phyloP scores from a whole-genome alignment of 371 early-diverging fungal species.

The Apophysomyces ossiformis region DNA sequence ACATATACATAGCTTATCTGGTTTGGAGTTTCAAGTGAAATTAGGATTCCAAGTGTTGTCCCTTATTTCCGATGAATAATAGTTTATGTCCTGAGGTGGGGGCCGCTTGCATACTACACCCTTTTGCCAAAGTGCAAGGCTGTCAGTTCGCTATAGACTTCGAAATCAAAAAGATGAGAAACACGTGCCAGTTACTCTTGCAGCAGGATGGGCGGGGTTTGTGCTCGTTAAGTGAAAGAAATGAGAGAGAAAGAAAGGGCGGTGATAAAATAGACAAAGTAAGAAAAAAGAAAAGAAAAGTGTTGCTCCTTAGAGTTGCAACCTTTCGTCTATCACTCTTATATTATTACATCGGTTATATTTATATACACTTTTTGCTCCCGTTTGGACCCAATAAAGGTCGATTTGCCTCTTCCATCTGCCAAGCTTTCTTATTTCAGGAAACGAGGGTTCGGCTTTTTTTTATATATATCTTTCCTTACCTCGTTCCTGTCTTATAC shows the following conservation, averaged over 20 bases:
- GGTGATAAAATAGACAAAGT: no score
- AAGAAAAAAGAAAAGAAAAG: no score
- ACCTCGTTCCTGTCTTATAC: constrained; percentile 14
- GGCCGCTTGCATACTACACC: no score
- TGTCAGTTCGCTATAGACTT: no score
- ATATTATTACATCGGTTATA: no score
- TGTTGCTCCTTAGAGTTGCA: not conserved
- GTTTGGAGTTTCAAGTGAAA: no score
- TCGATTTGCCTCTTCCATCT: constrained; percentile 1
- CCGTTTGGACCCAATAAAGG: not conserved
- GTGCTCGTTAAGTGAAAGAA: not conserved
- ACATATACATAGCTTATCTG: no score
- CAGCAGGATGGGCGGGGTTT: constrained; percentile 8
- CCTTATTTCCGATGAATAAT: no score
- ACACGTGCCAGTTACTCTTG: constrained; percentile 5
- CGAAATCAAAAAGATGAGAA: not conserved
- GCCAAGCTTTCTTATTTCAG: constrained; percentile 9
- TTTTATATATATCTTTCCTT: not conserved
- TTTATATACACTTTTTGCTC: not conserved
- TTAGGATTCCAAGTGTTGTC: no score
- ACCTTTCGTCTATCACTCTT: not conserved
- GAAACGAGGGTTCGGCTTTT: constrained; percentile 7
- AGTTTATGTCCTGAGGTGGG: no score
- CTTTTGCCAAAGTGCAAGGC: no score
- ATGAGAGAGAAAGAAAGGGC: no score